Base-by-base conservation (phyloP, 495 filamentous ascomycete species). In the Penicillium longicatenatum region DNA sequence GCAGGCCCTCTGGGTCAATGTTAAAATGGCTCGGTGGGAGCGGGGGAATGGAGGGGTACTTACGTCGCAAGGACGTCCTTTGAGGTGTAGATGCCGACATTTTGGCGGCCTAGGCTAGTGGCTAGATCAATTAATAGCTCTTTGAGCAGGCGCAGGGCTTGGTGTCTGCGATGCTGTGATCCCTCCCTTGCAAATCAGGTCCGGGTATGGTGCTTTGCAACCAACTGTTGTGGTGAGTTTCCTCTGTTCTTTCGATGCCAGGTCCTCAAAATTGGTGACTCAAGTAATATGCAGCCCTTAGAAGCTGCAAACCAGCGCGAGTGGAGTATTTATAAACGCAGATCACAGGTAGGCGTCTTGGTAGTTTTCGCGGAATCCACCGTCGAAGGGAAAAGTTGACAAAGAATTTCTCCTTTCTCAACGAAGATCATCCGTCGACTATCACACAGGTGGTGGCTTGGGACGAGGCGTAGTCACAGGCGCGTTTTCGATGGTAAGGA, bases 1-100 rank as follows among this genome's bases (percentile, higher is more conserved):
- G 77, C 59, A 79, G 54, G 46, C 77, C 77, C 69, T 79, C 77
- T 79, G 59, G 26, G 19, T 45, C 26, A 10, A 8, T 50, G 57
- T 69, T 46, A 75, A 61, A 43, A 61, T 41, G 16, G 4, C 19
- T 22, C 14, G 35, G 7, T 44, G 5, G 16, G 2, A 12, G 26
- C 5, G 49, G 37, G 49, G 24, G 30, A 29, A 20, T 50, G 24
- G 43, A 44, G 29, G 41, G 16, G 16, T 12, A 22, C 67, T 54
- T 68, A 70, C 67, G 67, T 52, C 67, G 64, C 19, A 70, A 57
- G 21, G 67, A 70, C 20, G 64, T 67, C 47, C 66, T 47, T 35
- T 65, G 67, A 17, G 67, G 64, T 37, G 64, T 67, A 33, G 66
- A 57, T 17, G 50, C 61, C 46, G 67, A 70, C 67, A 70, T 70